These are phyloP conservation scores for Coprinopsis sp. DNA, from an alignment of 768 basidiomycete species.

Conservation along the genomic window DNA sequence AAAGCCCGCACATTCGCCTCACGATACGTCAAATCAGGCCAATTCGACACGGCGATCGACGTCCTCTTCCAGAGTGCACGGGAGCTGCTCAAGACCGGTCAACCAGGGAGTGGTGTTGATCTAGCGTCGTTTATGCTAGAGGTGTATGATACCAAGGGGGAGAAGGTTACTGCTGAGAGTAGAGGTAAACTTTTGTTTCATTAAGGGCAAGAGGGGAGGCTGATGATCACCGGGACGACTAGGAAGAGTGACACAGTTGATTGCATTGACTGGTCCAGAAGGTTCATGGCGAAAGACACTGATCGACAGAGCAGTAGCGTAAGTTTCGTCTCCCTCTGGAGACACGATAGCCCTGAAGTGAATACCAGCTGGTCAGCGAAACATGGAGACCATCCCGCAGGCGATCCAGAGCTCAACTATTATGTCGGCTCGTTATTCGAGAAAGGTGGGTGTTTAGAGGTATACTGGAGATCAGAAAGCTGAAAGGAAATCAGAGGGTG, in stretches of 20 bases:
- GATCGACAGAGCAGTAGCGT: conserved; percentile 82
- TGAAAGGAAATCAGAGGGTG: conserved; percentile 49
- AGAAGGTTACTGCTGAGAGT: conserved; percentile 69
- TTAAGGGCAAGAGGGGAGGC: not conserved
- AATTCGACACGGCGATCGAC: conserved; percentile 85
- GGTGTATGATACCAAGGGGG: conserved; percentile 73
- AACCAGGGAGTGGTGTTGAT: conserved; percentile 89
- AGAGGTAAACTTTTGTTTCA: conserved; percentile 54
- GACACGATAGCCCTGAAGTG: conserved; percentile 13
- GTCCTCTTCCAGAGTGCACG: conserved; percentile 88
- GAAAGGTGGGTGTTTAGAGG: conserved; percentile 55
- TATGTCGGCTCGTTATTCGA: conserved; percentile 86
- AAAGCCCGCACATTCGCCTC: conserved; percentile 95
- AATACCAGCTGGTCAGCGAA: conserved; percentile 77
- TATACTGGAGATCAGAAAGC: not conserved
- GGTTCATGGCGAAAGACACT: conserved; percentile 90
- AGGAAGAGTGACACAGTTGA: conserved; percentile 89
- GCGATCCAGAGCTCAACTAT: conserved; percentile 84
- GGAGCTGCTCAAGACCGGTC: conserved; percentile 83
- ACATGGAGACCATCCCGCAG: conserved; percentile 72
- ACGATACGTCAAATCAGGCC: conserved; percentile 73
- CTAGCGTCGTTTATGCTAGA: conserved; percentile 75
- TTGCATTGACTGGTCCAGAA: conserved; percentile 74
- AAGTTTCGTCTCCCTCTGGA: conserved; percentile 25
- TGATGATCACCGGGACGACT: conserved; percentile 8